These are phyloP conservation scores for Saposhnikovia divaricata DNA, from an alignment of 129 eudicot genomes.

Conservation along the genomic window DNA sequence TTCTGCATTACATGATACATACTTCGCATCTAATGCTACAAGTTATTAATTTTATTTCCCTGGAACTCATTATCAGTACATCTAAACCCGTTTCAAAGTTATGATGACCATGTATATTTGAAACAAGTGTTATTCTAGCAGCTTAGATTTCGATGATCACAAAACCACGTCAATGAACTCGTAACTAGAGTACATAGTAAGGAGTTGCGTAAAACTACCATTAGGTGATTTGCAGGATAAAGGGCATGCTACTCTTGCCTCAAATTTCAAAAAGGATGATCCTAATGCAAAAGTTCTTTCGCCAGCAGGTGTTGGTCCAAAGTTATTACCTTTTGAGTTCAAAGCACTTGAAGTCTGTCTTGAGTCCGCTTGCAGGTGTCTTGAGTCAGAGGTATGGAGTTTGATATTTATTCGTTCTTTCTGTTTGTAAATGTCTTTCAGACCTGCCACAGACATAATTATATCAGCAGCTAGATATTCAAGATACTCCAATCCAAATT, in stretches of 20 bases:
- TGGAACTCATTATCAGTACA: too few relatives aligned
- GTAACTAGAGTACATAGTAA: too few relatives aligned
- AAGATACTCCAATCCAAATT: background rate
- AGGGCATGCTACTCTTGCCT: background rate
- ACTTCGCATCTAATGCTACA: too few relatives aligned
- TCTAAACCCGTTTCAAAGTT: too few relatives aligned
- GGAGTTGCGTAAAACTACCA: too few relatives aligned
- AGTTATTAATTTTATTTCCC: too few relatives aligned
- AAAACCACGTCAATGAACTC: too few relatives aligned
- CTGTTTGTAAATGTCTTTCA: background rate
- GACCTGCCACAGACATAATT: background rate
- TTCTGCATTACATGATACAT: too few relatives aligned
- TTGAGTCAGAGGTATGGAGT: constrained; percentile 39
- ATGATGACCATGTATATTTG: too few relatives aligned
- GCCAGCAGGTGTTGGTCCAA: constrained; percentile 31
- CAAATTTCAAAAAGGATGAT: background rate
- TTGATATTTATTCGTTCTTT: background rate
- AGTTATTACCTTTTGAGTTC: constrained; percentile 51
- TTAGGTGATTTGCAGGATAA: background rate
- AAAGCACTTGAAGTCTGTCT: constrained; percentile 53
- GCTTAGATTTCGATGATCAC: too few relatives aligned
- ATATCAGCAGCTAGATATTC: background rate
- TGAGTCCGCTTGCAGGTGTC: constrained; percentile 55
- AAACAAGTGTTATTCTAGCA: too few relatives aligned
- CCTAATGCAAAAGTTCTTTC: background rate